Percentiles rank a stretch among this genome's conserved stretches.
Conservation (phyloP, 139 green algal genomes). For the Chlamydomonas sp. region DNA sequence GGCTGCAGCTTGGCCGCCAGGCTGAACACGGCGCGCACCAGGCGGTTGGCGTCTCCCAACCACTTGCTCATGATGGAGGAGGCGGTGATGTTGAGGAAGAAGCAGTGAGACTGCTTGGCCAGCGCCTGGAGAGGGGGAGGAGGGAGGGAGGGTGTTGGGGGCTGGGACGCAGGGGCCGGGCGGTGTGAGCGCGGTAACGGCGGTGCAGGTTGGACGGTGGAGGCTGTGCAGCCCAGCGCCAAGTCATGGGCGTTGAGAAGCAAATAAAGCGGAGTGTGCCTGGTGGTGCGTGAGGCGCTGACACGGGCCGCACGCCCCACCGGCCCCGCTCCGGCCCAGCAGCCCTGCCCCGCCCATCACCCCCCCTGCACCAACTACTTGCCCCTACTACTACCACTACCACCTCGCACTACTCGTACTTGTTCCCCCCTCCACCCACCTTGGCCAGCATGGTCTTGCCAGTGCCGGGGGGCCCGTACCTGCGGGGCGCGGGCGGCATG, state of each 20-base stretch:
- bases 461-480: slow-evolving; percentile 92
- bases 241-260: neutral
- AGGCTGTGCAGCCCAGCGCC: neutral
- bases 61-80: slow-evolving; percentile 93
- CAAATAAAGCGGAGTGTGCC: neutral
- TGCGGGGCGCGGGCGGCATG: neutral
- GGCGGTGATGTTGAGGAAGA: slow-evolving; percentile 95
- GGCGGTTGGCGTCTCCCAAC: slow-evolving; percentile 86
- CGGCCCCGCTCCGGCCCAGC: neutral
- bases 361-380: neutral
- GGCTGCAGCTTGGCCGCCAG: slow-evolving; percentile 86
- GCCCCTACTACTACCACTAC: neutral
- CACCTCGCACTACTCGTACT: neutral
- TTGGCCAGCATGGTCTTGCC: slow-evolving; percentile 96
- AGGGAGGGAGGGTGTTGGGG: neutral
- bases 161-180: neutral
- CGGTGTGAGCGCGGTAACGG: neutral
- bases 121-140: slow-evolving; percentile 67
- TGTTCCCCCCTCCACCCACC: slow-evolving; percentile 18
- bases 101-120: slow-evolving; percentile 87
- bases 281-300: neutral
- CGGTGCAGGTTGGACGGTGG: neutral
- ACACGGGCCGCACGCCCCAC: neutral
- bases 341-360: neutral
- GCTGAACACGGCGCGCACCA: slow-evolving; percentile 67